These are phyloP conservation scores for Graphiopsis chlorocephala DNA, from an alignment of 2,329 filamentous ascomycete species.

Conservation along the genomic window DNA sequence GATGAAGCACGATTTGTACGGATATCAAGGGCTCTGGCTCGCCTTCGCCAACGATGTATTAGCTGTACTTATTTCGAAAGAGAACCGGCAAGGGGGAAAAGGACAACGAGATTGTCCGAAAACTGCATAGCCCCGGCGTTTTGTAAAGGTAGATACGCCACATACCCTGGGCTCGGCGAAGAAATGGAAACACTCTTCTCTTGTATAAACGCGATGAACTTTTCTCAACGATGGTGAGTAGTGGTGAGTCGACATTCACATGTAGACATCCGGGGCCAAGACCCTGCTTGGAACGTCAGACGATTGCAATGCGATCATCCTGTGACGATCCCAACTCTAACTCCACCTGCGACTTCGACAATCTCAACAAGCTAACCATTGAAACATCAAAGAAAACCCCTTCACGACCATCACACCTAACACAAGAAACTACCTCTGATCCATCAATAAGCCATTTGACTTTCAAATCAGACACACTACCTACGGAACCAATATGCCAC, in stretches of 20 bases:
- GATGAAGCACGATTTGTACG: conserved; percentile 10
- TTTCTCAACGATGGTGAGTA: background rate
- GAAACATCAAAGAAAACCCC: background rate
- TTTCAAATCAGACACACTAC: background rate
- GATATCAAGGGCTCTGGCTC: conserved; percentile 7
- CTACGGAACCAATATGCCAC: conserved; percentile 10
- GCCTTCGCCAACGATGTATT: conserved; percentile 9
- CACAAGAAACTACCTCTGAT: background rate
- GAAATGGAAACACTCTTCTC: conserved; percentile 14
- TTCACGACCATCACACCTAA: background rate
- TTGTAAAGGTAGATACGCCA: conserved; percentile 9
- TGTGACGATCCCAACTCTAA: background rate
- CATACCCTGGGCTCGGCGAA: conserved; percentile 13
- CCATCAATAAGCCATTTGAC: background rate
- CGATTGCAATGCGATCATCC: background rate
- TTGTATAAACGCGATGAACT: background rate
- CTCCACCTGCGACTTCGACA: background rate
- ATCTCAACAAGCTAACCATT: background rate
- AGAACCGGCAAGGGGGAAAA: background rate
- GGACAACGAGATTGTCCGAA: conserved; percentile 4
- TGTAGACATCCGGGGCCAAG: background rate
- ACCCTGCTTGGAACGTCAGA: background rate
- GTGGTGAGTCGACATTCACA: background rate
- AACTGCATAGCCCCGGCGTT: conserved; percentile 15
- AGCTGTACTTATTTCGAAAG: conserved; percentile 4